Conservation (phyloP, 2,329 filamentous ascomycete genomes). For the Microdochium nivale region DNA sequence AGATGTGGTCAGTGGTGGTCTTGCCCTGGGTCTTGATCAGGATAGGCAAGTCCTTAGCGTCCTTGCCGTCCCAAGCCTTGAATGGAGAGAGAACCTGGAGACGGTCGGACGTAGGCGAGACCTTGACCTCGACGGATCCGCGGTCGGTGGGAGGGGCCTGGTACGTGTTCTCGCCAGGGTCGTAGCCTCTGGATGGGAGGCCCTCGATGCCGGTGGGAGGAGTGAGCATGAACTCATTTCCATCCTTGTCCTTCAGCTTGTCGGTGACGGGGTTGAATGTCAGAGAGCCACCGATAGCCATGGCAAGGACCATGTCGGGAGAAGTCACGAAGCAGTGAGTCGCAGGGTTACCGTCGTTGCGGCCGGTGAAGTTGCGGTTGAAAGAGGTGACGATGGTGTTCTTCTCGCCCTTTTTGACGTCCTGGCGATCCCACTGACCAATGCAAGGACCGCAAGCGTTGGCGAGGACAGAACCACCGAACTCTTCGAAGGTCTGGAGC, state of each 20-base stretch:
- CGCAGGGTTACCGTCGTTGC: conserved; percentile 92
- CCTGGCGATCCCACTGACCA: conserved; percentile 89
- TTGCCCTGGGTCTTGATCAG: conserved; percentile 96
- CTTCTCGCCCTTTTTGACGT: conserved; percentile 88
- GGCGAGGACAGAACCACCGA: conserved; percentile 87
- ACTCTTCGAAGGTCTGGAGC: conserved; percentile 90
- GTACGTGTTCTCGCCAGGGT: conserved; percentile 88
- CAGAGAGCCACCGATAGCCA: conserved; percentile 74
- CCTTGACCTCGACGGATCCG: conserved; percentile 62
- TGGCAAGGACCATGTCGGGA: conserved; percentile 79
- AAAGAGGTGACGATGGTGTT: conserved; percentile 99
- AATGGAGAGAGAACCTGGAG: conserved; percentile 89
- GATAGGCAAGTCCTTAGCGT: conserved; percentile 75
- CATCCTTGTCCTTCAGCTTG: conserved; percentile 86
- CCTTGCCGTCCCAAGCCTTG: conserved; percentile 84
- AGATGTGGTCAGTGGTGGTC: conserved; percentile 96
- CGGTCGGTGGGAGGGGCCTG: conserved; percentile 86
- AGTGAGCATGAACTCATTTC: conserved; percentile 88
- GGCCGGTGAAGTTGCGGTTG: conserved; percentile 99
- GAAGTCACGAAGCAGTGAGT: conserved; percentile 92
- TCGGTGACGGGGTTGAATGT: conserved; percentile 96
- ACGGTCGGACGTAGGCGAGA: conserved; percentile 85
- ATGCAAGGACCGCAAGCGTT: conserved; percentile 93
- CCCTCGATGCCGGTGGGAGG: conserved; percentile 65
- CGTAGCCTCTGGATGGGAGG: conserved; percentile 76